Evolutionary conservation across 2,329 filamentous ascomycete species (phyloP).

Genomic region (Rasamsonia emersonii): DNA sequence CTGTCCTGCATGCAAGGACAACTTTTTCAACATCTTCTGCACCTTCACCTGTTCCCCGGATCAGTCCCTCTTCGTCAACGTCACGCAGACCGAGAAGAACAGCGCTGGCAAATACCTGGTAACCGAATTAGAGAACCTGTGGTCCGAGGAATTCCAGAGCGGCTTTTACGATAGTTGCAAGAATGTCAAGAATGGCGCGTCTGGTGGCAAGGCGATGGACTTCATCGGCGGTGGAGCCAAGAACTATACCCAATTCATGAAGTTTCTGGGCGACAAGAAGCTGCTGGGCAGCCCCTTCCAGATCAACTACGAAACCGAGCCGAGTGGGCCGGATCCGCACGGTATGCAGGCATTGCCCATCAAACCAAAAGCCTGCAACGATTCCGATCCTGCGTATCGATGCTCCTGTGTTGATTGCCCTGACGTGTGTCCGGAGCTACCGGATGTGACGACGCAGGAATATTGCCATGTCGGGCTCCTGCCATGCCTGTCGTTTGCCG

Average conservation of each 20-base stretch:
- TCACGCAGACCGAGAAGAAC: slow-evolving; percentile 61
- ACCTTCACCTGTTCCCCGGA: slow-evolving; percentile 97
- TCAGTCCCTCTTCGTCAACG: slow-evolving; percentile 89
- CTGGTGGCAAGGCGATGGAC: slow-evolving; percentile 88
- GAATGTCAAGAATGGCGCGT: slow-evolving; percentile 94
- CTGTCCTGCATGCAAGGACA: slow-evolving; percentile 93
- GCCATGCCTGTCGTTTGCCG: slow-evolving; percentile 89
- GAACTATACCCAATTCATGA: slow-evolving; percentile 77
- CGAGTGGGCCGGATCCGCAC: slow-evolving; percentile 51
- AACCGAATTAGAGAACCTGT: slow-evolving; percentile 80
- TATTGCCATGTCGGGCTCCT: slow-evolving; percentile 76
- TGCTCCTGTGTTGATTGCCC: slow-evolving; percentile 94
- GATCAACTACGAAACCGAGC: slow-evolving; percentile 72
- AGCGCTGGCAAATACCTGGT: slow-evolving; percentile 56
- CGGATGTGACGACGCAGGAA: slow-evolving; percentile 59
- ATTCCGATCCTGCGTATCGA: slow-evolving; percentile 72
- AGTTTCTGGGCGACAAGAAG: slow-evolving; percentile 90
- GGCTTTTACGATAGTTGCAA: slow-evolving; percentile 97
- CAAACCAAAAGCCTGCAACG: slow-evolving; percentile 78
- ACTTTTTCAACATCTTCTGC: slow-evolving; percentile 98
- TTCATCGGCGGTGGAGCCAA: slow-evolving; percentile 93
- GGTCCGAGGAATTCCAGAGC: slow-evolving; percentile 72
- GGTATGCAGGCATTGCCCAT: slow-evolving; percentile 66
- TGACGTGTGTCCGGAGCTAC: slow-evolving; percentile 72
- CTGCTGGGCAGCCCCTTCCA: slow-evolving; percentile 88